Base-by-base conservation (phyloP, 768 basidiomycete species). In the Russula ochroleuca region DNA sequence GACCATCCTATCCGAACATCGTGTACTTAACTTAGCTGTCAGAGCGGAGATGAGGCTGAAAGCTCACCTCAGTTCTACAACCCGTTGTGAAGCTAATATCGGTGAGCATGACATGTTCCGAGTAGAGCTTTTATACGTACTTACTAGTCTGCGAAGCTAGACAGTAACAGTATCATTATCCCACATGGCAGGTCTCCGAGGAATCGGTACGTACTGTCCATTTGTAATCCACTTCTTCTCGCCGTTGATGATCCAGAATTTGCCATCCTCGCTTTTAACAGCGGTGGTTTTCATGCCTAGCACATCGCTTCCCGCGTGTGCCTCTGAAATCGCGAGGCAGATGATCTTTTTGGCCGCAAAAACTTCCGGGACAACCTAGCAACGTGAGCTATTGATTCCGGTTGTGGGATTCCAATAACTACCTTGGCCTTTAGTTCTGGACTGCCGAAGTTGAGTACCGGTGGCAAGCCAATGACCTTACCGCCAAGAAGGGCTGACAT, bases 141-240 rank as follows among this genome's bases (percentile, higher is more conserved):
- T 67, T 66, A 75, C 74, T 79, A 85, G 71, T 74, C 78, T 38
- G 72, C 71, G 63, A 72, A 75, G 59, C 73, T 69, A 71, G 41
- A 37, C 19, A 21, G 43, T 31, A 60, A 55, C 70, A 67, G 41
- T 17, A 48, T 61, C 9, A 25, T 50, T 57, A 63, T 21, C 14
- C 48, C 28, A 19, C 15, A 19, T n/a, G 15, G 41, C 40, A 19
- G 50, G 35, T 38, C 13, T 2, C 11, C 1, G 15, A 25, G 43
- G 25, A 2, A 15, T 7, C 14, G 50, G 23, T 45, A 72, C 78
- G 77, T 62, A 83, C 79, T 80, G 83, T 73, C 85, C 85, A 70
- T 90, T 90, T 33, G 87, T 88, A 69, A 90, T 89, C 87, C 87
- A 90, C 74, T 91, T 90, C 82, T 92, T 92, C 68, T 85, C 87